Percentiles rank a stretch among this genome's conserved stretches.
phyloP scores from a whole-genome alignment of 2,329 filamentous ascomycete genomes.

The Penicillium sp. region DNA sequence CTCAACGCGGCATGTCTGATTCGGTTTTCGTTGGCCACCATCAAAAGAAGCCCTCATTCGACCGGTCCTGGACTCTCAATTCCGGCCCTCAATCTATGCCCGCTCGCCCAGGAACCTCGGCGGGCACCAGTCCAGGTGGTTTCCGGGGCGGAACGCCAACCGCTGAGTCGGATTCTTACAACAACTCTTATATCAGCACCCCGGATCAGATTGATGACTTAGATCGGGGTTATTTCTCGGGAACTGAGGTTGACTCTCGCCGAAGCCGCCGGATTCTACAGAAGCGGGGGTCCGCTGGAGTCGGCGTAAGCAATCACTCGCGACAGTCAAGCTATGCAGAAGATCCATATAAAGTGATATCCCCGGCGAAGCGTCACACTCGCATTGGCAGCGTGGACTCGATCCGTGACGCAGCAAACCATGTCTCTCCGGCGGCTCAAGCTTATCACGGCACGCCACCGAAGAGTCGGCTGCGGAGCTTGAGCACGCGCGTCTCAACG shows the following conservation, averaged over 20 bases:
- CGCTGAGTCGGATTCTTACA: slow-evolving; percentile 33
- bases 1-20: slow-evolving; percentile 36
- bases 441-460: slow-evolving; percentile 63
- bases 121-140: slow-evolving; percentile 24
- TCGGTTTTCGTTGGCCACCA: slow-evolving; percentile 41
- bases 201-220: slow-evolving; percentile 54
- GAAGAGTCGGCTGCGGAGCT: slow-evolving; percentile 56
- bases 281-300: slow-evolving; percentile 57
- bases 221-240: slow-evolving; percentile 91
- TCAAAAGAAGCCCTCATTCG: slow-evolving; percentile 58
- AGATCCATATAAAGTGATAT: slow-evolving; percentile 66
- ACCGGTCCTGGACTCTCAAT: slow-evolving; percentile 58
- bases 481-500: slow-evolving; percentile 55
- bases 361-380: slow-evolving; percentile 69
- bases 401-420: slow-evolving; percentile 54
- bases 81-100: slow-evolving; percentile 34
- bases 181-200: slow-evolving; percentile 20
- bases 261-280: slow-evolving; percentile 72
- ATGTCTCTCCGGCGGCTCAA: slow-evolving; percentile 59
- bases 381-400: slow-evolving; percentile 78
- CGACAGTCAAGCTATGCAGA: slow-evolving; percentile 74
- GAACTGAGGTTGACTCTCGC: slow-evolving; percentile 74
- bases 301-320: slow-evolving; percentile 53
- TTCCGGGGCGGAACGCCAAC: slow-evolving; percentile 19
- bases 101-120: slow-evolving; percentile 34